These are phyloP conservation scores for Thielaviopsis populi DNA, from an alignment of 2,329 filamentous ascomycete genomes.

Conservation along the genomic window DNA sequence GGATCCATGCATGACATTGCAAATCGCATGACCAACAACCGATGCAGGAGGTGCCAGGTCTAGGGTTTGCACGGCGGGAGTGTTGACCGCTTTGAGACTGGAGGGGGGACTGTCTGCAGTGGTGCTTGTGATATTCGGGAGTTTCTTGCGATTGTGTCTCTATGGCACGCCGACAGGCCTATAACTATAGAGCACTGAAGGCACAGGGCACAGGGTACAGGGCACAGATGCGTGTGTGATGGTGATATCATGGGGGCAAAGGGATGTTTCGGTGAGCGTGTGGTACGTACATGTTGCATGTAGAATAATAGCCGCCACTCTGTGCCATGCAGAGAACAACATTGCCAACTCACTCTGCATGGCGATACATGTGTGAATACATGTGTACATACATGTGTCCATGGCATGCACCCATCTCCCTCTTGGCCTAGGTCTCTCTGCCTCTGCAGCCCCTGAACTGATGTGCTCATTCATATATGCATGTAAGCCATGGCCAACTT, in stretches of 20 bases:
- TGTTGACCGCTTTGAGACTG: not conserved
- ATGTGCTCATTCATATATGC: not conserved
- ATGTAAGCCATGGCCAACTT: not conserved
- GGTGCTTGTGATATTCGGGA: too few relatives aligned
- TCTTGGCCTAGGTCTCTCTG: not conserved
- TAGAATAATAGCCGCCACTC: not conserved
- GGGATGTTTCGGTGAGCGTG: not conserved
- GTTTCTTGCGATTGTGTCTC: too few relatives aligned
- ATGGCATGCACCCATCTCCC: not conserved
- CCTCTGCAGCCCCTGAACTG: not conserved
- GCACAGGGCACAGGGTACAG: too few relatives aligned
- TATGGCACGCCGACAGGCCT: too few relatives aligned
- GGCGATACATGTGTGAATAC: not conserved
- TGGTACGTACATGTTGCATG: not conserved
- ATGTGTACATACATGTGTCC: not conserved
- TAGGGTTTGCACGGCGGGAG: not conserved
- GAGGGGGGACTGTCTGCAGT: too few relatives aligned
- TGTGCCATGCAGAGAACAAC: not conserved
- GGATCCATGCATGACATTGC: not conserved
- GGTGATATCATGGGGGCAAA: not conserved
- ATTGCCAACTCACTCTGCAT: slow-evolving; percentile 5
- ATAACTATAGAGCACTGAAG: too few relatives aligned
- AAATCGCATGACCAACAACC: not conserved
- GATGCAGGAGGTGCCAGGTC: not conserved
- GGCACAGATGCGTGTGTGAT: not conserved